These are phyloP conservation scores for Talaromyces sp. DNA, from an alignment of 2,329 filamentous ascomycete genomes.

Conservation along the genomic window DNA sequence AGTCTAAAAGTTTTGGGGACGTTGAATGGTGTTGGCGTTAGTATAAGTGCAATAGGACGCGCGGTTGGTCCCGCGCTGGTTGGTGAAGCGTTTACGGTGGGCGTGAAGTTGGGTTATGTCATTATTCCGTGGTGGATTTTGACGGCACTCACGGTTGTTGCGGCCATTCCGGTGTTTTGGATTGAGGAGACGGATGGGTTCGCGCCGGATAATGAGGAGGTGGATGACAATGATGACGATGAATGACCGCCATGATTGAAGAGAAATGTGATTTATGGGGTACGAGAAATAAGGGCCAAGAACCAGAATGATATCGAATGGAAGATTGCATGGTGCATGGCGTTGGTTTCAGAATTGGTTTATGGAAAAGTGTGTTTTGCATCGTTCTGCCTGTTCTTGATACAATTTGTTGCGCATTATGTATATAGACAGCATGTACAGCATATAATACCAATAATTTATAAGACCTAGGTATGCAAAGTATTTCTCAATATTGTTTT, in stretches of 20 bases:
- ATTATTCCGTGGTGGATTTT: constrained; percentile 80
- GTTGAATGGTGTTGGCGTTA: constrained; percentile 85
- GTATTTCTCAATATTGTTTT: not conserved
- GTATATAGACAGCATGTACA: not conserved
- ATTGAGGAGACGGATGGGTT: constrained; percentile 72
- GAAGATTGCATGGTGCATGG: constrained; percentile 5
- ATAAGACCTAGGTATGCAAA: not conserved
- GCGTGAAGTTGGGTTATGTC: constrained; percentile 71
- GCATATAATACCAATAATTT: not conserved
- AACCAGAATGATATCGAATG: not conserved
- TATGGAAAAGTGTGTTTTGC: not conserved
- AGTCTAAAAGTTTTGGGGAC: constrained; percentile 78
- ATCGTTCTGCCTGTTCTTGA: not conserved
- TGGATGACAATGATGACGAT: constrained; percentile 7
- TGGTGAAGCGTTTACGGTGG: constrained; percentile 71
- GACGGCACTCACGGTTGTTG: constrained; percentile 60
- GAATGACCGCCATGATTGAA: constrained; percentile 2
- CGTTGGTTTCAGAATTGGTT: not conserved
- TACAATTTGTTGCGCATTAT: not conserved
- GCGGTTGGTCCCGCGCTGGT: constrained; percentile 73
- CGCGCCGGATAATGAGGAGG: constrained; percentile 34
- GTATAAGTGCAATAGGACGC: constrained; percentile 73
- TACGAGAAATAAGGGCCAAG: not conserved
- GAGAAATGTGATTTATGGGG: not conserved
- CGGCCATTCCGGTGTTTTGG: constrained; percentile 69